Evolutionary conservation across 2,329 filamentous ascomycete genomes (phyloP), one percentile per base, ranked within the genome.

Genomic region (Microdochium bolleyi): DNA sequence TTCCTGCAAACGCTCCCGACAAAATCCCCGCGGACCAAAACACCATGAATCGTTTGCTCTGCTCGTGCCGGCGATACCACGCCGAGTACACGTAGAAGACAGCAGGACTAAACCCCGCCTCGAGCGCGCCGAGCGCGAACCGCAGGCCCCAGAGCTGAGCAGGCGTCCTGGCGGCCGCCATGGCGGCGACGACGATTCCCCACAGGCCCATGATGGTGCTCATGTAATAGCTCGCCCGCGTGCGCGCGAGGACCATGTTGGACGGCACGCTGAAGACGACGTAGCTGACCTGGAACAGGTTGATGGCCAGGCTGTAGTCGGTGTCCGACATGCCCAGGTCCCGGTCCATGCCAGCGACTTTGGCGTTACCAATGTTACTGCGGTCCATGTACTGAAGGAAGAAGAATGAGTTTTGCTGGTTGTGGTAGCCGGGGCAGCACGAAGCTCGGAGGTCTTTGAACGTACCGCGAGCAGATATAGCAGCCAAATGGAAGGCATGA

Each of bases 241-340:
- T 71, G 37, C 70, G 70, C 34, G 72, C 70, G 24, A 82, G 67
- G n/a, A 79, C 66, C 61, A 81, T 73, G 62, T 80, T 81, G 52
- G 73, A 77, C 0, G 77, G 77, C 1, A 78, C 70, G 58, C 81
- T 77, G 56, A 76, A 79, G 14, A 76, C 58, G 38, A 82, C 72
- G 58, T 82, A 79, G 32, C 65, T 68, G 52, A 77, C 69, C 59
- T 80, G 80, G 66, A 81, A 82, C 5, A 82, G 74, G 1, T 79
- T 71, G 19, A 82, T 61, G 2, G 72, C 65, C 55, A 76, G 70
- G 1, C 71, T 73, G 60, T 81, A 82, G 58, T 80, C 63, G 54
- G 69, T 68, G 3, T 75, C 75, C n/a, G 64, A 66, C 49, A 78
- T 70, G 0, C 62, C 53, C 19, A 79, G 65, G 53, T 78, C 75